These are phyloP conservation scores for Aspergillus cejpii DNA, from an alignment of 2,329 filamentous ascomycete species.

Conservation along the genomic window DNA sequence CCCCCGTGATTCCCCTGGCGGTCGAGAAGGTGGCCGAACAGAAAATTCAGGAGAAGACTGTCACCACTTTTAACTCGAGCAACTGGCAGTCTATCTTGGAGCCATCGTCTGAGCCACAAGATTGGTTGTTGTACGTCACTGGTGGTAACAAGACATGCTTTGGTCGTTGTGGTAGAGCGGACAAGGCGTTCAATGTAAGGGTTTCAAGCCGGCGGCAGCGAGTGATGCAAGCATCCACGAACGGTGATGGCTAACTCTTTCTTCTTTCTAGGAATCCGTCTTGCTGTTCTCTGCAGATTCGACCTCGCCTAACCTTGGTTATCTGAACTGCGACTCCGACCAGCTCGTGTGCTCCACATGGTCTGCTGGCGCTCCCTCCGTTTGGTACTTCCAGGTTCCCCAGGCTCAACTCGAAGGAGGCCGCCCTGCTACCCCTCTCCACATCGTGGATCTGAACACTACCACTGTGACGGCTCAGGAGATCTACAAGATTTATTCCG, in stretches of 20 bases:
- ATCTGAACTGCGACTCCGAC: constrained; percentile 55
- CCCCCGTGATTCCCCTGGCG: constrained; percentile 26
- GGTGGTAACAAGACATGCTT: constrained; percentile 61
- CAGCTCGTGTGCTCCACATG: constrained; percentile 55
- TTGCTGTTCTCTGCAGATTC: constrained; percentile 49
- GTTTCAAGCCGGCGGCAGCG: constrained; percentile 3
- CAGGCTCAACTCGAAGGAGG: constrained; percentile 48
- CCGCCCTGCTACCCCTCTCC: constrained; percentile 48
- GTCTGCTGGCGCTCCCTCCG: constrained; percentile 50
- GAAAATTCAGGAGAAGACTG: constrained; percentile 45
- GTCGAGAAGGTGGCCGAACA: constrained; percentile 39
- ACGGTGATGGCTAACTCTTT: constrained; percentile 9
- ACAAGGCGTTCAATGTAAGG: constrained; percentile 48
- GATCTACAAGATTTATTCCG: constrained; percentile 51
- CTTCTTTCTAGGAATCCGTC: constrained; percentile 43
- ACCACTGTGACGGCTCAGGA: constrained; percentile 52
- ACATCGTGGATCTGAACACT: constrained; percentile 51
- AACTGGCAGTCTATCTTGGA: constrained; percentile 53
- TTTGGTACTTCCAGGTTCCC: constrained; percentile 55
- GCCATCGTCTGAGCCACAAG: constrained; percentile 37
- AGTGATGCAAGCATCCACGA: not conserved
- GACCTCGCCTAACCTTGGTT: constrained; percentile 51
- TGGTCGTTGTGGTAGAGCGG: constrained; percentile 50
- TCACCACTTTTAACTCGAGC: constrained; percentile 48
- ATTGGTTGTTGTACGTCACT: constrained; percentile 57